Conservation (phyloP, 768 basidiomycete species). For the Holtermanniella nyarrowii region DNA sequence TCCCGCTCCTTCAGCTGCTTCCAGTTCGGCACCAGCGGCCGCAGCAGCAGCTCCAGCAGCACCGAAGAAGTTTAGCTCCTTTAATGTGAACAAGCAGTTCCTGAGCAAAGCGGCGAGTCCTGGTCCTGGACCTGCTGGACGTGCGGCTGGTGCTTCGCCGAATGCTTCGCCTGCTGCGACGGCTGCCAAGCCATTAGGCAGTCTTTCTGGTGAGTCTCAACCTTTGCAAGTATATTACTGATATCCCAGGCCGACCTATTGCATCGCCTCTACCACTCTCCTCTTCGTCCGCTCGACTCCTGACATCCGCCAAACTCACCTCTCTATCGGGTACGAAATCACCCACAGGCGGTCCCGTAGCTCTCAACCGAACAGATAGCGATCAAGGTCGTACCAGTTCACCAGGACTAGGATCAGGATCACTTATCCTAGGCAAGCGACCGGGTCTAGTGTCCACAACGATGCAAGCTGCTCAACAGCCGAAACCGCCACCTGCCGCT, state of each 20-base stretch:
- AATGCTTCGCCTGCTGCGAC: background rate
- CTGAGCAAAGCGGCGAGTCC: conserved; percentile 72
- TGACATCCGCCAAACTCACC: conserved; percentile 80
- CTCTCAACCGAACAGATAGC: conserved; percentile 2
- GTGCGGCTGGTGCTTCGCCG: background rate
- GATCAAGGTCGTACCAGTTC: conserved; percentile 56
- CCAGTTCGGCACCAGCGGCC: conserved; percentile 25
- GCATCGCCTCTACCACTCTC: conserved; percentile 20
- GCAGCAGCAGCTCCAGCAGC: conserved; percentile 12
- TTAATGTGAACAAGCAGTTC: conserved; percentile 95
- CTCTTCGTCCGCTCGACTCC: conserved; percentile 54
- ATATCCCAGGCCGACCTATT: conserved; percentile 29
- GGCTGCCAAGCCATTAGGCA: conserved; percentile 11
- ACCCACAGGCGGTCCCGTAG: conserved; percentile 59
- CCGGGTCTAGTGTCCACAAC: background rate
- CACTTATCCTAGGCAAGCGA: conserved; percentile 24
- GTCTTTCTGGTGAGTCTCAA: conserved; percentile 28
- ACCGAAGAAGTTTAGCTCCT: conserved; percentile 74
- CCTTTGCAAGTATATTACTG: conserved; percentile 43
- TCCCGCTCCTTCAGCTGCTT: conserved; percentile 24
- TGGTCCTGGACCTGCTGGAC: conserved; percentile 10
- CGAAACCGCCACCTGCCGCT: conserved; percentile 29
- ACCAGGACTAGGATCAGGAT: no score
- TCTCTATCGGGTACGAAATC: conserved; percentile 48
- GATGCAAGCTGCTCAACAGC: conserved; percentile 40